A percentile compares a stretch with the other conserved stretches of the same genome.
Conservation (phyloP, 2,329 filamentous ascomycete species). For the Dendrostoma leiphaemia region DNA sequence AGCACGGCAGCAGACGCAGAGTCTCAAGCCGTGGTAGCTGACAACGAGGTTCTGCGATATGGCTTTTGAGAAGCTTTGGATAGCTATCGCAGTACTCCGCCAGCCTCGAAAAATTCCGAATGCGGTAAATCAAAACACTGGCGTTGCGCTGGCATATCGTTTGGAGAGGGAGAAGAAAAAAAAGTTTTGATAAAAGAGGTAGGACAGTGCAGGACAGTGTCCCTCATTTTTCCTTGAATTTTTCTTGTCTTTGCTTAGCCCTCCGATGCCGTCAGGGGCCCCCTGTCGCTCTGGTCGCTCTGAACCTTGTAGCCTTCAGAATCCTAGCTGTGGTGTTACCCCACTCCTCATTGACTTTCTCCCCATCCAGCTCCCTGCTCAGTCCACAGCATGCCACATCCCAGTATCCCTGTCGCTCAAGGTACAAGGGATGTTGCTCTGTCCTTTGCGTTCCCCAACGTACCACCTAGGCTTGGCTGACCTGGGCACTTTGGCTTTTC, state of each 20-base stretch:
- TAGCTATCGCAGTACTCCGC: no score
- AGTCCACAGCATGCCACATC: background rate
- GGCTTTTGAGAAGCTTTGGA: no score
- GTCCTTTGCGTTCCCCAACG: background rate
- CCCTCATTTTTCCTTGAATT: background rate
- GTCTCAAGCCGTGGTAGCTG: no score
- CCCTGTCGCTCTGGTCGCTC: no score
- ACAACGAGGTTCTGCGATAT: no score
- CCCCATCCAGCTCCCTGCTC: background rate
- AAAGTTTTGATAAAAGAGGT: background rate
- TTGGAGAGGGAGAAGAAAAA: background rate
- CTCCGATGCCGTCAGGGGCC: no score
- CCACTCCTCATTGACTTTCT: background rate
- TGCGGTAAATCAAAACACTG: no score
- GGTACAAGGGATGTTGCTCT: background rate
- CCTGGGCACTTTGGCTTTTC: background rate
- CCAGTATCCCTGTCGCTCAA: background rate
- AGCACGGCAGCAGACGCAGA: no score
- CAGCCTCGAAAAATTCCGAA: no score
- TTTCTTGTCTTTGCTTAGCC: background rate
- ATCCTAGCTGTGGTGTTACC: background rate
- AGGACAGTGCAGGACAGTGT: conserved; percentile 2
- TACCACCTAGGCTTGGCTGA: background rate
- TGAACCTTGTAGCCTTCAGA: no score
- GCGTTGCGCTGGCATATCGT: no score